Conservation (phyloP, 352 stramenopile species). For the Phytophthora quininea region DNA sequence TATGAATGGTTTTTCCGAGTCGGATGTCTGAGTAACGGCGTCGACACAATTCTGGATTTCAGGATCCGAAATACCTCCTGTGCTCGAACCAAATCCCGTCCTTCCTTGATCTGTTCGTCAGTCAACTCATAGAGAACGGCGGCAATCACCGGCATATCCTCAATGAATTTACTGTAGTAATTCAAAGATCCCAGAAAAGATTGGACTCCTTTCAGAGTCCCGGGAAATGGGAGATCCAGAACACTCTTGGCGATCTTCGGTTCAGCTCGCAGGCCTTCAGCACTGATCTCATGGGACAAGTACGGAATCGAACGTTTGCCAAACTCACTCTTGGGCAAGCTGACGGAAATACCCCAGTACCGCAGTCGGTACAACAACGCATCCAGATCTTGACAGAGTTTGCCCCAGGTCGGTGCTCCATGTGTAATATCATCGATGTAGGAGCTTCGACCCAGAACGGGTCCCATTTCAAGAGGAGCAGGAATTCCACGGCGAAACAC, state of each 20-base stretch:
- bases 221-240: neutral
- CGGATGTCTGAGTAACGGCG: neutral
- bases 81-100: neutral
- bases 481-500: slow-evolving; percentile 3
- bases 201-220: neutral
- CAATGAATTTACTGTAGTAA: slow-evolving; percentile 1
- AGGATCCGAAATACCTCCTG: neutral
- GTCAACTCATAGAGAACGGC: slow-evolving; percentile 1
- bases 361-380: neutral
- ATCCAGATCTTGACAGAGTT: slow-evolving; percentile 6
- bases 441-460: slow-evolving; percentile 4
- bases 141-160: neutral
- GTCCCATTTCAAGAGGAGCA: neutral
- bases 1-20: neutral
- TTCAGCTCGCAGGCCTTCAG: neutral
- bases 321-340: slow-evolving; percentile 17
- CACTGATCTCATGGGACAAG: neutral
- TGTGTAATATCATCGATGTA: slow-evolving; percentile 13
- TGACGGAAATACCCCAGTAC: slow-evolving; percentile 6
- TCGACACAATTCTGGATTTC: neutral
- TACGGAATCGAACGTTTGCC: neutral
- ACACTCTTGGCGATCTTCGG: neutral
- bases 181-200: neutral
- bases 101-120: neutral
- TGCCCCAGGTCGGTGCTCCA: neutral